Base-by-base conservation (phyloP, 352 stramenopile genomes). In the Discostella stelligera region DNA sequence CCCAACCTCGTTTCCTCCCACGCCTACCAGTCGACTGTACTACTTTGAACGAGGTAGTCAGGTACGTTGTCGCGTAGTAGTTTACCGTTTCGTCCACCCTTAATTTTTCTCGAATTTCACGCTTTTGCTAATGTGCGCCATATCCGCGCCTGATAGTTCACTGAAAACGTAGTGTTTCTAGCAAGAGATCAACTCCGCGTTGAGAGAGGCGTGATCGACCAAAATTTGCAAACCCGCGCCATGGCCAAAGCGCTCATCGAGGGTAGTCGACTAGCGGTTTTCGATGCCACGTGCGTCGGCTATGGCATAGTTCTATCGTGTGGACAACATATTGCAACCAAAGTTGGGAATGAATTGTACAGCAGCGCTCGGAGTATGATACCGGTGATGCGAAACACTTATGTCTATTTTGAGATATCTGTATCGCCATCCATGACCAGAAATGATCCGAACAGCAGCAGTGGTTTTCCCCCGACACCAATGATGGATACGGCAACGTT, bases 1-100 rank as follows among this genome's bases (percentile, higher is more conserved):
- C 39, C 92, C 92, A 1, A 90, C 95, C 61, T 94, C 88, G 16
- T 96, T 96, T 69, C 92, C 92, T n/a, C 88, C 90, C 7, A 95
- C 90, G 30, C 92, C 92, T 32, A 80, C 87, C 4, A 94, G 88
- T 27, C 69, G 92, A 20, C 76, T 85, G n/a, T 83, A 89, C 58
- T 92, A 95, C 11, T 85, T 96, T 77, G 90, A 85, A 50, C 59
- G 80, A 44, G 77, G 84, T 2, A 84, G 67, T 59, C 75, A 60
- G 52, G 52, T 60, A 21, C 20, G 52, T 41, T 41, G 21, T 14
- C 10, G 32, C 18, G 11, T 16, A 14, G 2, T 30, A 16, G 18
- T 9, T 41, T 9, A 41, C 3, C 9, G 32, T 41, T 41, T 41
- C 32, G 32, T 41, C 32, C 9, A 41, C 48, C 56, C 48, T 44